Conservation (phyloP, 2,329 filamentous ascomycete genomes). For the Zymoseptoria brevis region DNA sequence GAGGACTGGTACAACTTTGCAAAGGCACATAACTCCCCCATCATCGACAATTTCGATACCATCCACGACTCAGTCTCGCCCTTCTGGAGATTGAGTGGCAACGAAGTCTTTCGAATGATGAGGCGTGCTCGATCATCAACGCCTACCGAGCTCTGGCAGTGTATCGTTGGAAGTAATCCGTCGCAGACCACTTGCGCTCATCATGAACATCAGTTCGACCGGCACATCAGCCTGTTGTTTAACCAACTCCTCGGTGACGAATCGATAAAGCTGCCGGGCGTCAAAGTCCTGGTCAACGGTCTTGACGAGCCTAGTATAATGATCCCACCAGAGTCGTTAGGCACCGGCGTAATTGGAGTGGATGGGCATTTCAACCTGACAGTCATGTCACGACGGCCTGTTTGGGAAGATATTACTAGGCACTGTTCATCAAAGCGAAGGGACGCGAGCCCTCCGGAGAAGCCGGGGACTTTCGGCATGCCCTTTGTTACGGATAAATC, state of each 20-base stretch:
- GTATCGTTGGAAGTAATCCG: neutral
- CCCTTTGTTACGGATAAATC: neutral
- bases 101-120: neutral
- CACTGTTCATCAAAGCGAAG: neutral
- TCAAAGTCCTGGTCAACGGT: neutral
- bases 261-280: neutral
- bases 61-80: constrained; percentile 51
- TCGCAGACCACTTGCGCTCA: neutral
- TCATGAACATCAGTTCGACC: neutral
- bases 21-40: constrained; percentile 40
- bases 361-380: neutral
- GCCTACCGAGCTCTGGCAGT: neutral
- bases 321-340: neutral
- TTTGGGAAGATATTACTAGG: neutral
- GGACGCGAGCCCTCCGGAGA: neutral
- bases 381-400: neutral
- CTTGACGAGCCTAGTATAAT: neutral
- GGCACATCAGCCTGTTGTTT: neutral
- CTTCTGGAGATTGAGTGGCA: constrained; percentile 32
- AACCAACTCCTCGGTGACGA: neutral
- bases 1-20: constrained; percentile 54
- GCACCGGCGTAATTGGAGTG: neutral
- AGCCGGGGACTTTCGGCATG: neutral
- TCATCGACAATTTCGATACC: constrained; percentile 55
- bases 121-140: neutral